Base-by-base conservation (phyloP, 305 asterid species). In the Solanum hybrid region DNA sequence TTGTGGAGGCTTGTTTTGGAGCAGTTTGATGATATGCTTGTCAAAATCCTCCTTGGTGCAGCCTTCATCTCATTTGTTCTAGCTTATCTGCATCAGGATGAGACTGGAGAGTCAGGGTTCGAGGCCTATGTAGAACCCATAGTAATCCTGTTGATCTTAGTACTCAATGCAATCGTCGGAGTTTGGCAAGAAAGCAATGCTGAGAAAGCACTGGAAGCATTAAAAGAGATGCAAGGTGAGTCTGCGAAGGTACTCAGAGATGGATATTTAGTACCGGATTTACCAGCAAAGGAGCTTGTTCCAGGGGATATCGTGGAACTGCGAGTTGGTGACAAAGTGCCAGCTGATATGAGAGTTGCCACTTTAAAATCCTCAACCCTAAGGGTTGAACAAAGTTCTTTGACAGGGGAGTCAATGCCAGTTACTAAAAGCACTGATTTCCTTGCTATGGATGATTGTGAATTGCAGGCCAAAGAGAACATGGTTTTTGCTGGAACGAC, bases 151-250 rank as follows among this genome's bases (percentile, higher is more conserved):
- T 92, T 93, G 93, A 96, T 97, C 82, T 90, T 97, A 79, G 87
- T 96, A 88, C 94, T 97, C 27, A 96, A 97, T 87, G 99, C 98
- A 15, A 90, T 97, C 13, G 98, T 96, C n/a, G 98, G 99, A 17
- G 98, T 97, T 83, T 96, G 99, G 98, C 99, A 95, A 94, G 98
- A 97, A 91, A 95, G 96, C 34, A 96, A 95, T 92, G 98, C 99
- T 1, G 99, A 95, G 92, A 96, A 93, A 90, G 98, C 99, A 45
- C 95, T 97, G 26, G 98, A 97, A 92, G 98, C 98, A 72, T 93
- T 97, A 34, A 97, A 97, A 92, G 96, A 96, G 75, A 94, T 97
- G 98, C 99, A 97, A 88, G 95, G 96, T 78, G 98, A 97, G 20
- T 94, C 95, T 0, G 92, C 92, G 7, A 94, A 94, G 92, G 98